Conservation (phyloP, 352 stramenopile species). For the Phytopythium boreale region DNA sequence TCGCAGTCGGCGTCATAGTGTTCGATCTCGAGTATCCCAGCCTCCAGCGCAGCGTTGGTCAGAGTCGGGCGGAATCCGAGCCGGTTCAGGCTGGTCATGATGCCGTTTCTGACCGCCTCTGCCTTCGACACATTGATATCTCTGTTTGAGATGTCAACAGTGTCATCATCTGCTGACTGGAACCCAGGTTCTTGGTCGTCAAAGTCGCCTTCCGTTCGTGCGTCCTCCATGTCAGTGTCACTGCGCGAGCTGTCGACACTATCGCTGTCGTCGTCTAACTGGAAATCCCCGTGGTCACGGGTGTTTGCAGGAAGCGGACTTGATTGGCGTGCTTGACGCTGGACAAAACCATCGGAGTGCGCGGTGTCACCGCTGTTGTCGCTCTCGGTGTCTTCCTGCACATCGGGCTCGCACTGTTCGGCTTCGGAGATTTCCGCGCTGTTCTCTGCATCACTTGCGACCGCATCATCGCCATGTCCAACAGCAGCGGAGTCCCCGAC, state of each 20-base stretch:
- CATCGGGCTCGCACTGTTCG: neutral
- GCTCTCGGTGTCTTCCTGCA: neutral
- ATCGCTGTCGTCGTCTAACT: neutral
- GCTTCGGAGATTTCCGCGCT: neutral
- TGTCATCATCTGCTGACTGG: neutral
- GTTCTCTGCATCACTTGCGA: too few species aligned
- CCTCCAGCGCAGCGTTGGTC: conserved; percentile 45
- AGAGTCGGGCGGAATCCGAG: conserved; percentile 51
- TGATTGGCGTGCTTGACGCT: neutral
- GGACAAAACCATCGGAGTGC: neutral
- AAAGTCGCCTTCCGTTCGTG: neutral
- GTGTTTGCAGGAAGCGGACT: neutral
- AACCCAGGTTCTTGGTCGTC: neutral
- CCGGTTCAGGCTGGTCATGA: conserved; percentile 39
- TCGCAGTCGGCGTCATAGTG: conserved; percentile 73
- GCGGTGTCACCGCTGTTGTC: neutral
- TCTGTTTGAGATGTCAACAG: conserved; percentile 38
- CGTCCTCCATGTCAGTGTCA: conserved; percentile 3
- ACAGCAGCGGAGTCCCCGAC: neutral
- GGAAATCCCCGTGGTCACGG: too few species aligned
- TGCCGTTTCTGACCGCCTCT: conserved; percentile 50
- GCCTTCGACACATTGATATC: conserved; percentile 67
- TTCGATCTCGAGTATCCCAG: conserved; percentile 56
- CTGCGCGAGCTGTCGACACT: neutral
- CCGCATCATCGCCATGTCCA: neutral